phyloP scores from a whole-genome alignment of 2,329 filamentous ascomycete genomes.

The Botrytis aclada region DNA sequence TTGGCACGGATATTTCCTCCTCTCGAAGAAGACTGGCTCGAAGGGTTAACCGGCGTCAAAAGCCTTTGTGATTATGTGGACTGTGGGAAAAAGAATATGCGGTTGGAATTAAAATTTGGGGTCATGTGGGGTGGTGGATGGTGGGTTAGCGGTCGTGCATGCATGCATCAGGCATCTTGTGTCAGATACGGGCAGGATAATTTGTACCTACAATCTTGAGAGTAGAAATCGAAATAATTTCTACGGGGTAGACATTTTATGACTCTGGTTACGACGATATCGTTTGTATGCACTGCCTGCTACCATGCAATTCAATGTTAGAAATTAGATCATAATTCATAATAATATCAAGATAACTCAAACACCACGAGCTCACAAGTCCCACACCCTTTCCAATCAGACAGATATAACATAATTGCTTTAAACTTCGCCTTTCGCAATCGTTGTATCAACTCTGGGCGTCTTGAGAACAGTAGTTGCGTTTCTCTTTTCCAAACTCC shows the following conservation, averaged over 20 bases:
- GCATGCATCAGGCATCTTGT: not conserved
- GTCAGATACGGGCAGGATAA: not conserved
- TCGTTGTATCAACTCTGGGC: conserved; percentile 2
- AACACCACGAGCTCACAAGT: not conserved
- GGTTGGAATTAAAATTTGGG: not conserved
- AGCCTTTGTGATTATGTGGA: not conserved
- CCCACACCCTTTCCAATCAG: not conserved
- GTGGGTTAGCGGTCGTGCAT: not conserved
- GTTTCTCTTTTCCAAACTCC: conserved; percentile 37
- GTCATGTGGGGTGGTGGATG: not conserved
- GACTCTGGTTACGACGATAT: not conserved
- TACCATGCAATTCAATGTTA: not conserved
- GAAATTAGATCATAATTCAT: not conserved
- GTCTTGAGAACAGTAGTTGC: conserved; percentile 45
- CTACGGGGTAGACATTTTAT: not conserved
- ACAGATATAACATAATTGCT: not conserved
- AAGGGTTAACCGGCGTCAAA: not conserved
- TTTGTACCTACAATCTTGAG: not conserved
- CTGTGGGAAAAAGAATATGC: not conserved
- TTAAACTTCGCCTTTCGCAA: conserved; percentile 7
- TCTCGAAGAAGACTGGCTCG: not conserved
- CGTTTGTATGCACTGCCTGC: not conserved
- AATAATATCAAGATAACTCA: not conserved
- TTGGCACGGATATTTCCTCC: not conserved
- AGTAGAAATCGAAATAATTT: not conserved